These are phyloP conservation scores for Erodium trifolium DNA, from an alignment of 441 rosid species.

Conservation along the genomic window DNA sequence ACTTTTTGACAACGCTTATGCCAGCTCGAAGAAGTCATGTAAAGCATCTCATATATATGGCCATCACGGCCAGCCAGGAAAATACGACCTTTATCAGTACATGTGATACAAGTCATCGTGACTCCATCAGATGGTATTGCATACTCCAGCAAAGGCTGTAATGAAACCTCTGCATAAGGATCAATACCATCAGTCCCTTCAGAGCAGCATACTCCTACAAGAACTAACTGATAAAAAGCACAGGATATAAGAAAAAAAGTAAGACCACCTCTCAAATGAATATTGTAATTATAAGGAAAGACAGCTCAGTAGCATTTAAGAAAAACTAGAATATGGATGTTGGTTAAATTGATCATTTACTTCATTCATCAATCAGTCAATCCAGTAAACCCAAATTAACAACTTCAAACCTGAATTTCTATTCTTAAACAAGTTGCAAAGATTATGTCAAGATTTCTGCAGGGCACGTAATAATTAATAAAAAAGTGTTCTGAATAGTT, in stretches of 20 bases:
- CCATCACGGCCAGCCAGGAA: slow-evolving; percentile 94
- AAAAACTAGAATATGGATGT: not conserved
- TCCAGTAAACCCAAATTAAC: not conserved
- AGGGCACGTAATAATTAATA: not conserved
- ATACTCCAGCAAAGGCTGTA: slow-evolving; percentile 88
- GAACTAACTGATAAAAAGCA: slow-evolving; percentile 61
- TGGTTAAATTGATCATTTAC: not conserved
- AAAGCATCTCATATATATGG: slow-evolving; percentile 74
- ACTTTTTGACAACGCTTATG: slow-evolving; percentile 81
- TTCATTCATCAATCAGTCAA: not conserved
- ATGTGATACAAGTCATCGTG: slow-evolving; percentile 80
- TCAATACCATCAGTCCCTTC: slow-evolving; percentile 69
- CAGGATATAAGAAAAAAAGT: slow-evolving; percentile 20
- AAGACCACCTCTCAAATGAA: slow-evolving; percentile 11
- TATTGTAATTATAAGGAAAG: slow-evolving; percentile 10
- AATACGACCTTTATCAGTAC: slow-evolving; percentile 78
- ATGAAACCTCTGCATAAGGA: slow-evolving; percentile 83
- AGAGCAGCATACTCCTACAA: slow-evolving; percentile 92
- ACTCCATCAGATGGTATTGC: slow-evolving; percentile 87
- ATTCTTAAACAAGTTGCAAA: not conserved
- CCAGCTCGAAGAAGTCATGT: slow-evolving; percentile 87
- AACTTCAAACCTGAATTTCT: not conserved
- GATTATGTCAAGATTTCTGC: not conserved
- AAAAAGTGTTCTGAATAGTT: not conserved
- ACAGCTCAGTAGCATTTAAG: not conserved